Evolutionary conservation across 2,329 filamentous ascomycete genomes (phyloP).

Genomic region (Monosporascus sp.): DNA sequence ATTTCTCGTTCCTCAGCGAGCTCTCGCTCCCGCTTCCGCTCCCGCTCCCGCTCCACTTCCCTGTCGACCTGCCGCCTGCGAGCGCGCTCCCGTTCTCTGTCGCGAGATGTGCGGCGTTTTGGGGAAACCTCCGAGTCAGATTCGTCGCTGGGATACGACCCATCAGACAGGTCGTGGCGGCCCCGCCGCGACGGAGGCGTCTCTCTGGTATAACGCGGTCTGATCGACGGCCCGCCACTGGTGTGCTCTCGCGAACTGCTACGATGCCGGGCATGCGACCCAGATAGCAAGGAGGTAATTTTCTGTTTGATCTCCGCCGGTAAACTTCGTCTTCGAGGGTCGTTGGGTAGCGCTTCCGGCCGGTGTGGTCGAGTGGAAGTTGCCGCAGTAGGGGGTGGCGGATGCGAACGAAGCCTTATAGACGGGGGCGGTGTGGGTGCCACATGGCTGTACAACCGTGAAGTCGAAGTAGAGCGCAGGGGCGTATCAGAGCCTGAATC

Average conservation of each 20-base stretch:
- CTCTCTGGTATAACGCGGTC: constrained; percentile 7
- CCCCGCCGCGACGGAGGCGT: constrained; percentile 19
- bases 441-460: constrained; percentile 11
- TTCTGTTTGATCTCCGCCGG: constrained; percentile 24
- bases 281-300: constrained; percentile 20
- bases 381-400: constrained; percentile 9
- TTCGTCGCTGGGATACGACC: constrained; percentile 22
- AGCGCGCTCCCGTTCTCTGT: constrained; percentile 21
- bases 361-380: constrained; percentile 16
- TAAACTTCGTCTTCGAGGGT: constrained; percentile 20
- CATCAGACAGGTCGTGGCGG: constrained; percentile 25
- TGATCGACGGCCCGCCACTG: constrained; percentile 3
- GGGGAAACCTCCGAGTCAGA: constrained; percentile 19
- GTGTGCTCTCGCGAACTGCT: constrained; percentile 26
- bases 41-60: constrained; percentile 18
- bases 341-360: constrained; percentile 19
- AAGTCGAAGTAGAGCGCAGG: constrained; percentile 12
- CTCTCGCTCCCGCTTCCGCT: constrained; percentile 13
- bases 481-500: constrained; percentile 19
- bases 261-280: constrained; percentile 21
- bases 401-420: constrained; percentile 18
- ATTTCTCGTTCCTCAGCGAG: constrained; percentile 2
- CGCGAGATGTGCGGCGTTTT: constrained; percentile 16
- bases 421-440: constrained; percentile 13
- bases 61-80: constrained; percentile 16